Conservation (phyloP, 2,329 filamentous ascomycete genomes). For the Cladosporium oxysporum region DNA sequence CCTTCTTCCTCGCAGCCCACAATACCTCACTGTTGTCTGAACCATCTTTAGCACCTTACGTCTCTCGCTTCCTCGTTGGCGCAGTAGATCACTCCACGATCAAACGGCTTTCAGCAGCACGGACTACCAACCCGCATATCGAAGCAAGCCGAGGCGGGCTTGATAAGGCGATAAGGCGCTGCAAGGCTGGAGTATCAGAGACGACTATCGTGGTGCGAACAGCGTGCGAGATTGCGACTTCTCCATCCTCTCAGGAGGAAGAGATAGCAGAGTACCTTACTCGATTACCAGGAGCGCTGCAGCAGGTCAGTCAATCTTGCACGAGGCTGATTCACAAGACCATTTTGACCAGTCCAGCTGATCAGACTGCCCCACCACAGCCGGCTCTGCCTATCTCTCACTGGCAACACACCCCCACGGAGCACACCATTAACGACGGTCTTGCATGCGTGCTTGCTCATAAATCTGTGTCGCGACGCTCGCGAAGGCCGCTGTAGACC, state of each 20-base stretch:
- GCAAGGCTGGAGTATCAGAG: not conserved
- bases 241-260: not conserved
- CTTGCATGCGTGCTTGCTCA: conserved; percentile 6
- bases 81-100: not conserved
- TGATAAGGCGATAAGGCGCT: conserved; percentile 16
- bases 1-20: not conserved
- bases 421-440: conserved; percentile 15
- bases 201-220: conserved; percentile 3
- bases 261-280: conserved; percentile 3
- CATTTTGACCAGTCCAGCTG: not conserved
- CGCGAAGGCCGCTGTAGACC: conserved; percentile 13
- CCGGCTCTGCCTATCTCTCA: not conserved
- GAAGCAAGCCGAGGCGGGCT: conserved; percentile 1
- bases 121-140: conserved; percentile 6
- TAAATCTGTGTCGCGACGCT: not conserved
- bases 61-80: not conserved
- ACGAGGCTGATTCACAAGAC: conserved; percentile 12
- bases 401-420: not conserved
- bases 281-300: not conserved
- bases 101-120: not conserved
- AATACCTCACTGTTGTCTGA: not conserved
- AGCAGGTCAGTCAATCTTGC: conserved; percentile 4
- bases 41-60: not conserved
- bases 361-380: conserved; percentile 11
- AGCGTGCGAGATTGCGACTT: not conserved